phyloP scores from a whole-genome alignment of 2,329 filamentous ascomycete genomes.

The Phaeosphaeria sp. region DNA sequence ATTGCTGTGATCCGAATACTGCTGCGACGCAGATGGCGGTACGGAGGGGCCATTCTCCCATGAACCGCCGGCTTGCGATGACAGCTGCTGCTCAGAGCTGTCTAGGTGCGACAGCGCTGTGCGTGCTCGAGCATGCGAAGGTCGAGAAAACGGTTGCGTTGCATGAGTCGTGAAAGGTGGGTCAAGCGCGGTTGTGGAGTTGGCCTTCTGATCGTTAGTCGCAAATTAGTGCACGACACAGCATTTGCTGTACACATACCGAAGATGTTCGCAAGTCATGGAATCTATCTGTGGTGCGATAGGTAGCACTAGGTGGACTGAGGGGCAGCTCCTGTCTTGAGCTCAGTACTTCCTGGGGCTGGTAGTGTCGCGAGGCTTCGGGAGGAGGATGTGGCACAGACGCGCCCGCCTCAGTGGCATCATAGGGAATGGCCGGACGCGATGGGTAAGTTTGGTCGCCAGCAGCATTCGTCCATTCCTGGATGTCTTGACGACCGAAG shows the following conservation, averaged over 20 bases:
- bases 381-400: constrained; percentile 20
- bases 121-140: constrained; percentile 24
- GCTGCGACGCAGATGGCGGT: constrained; percentile 18
- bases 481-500: constrained; percentile 22
- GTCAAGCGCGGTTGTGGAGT: constrained; percentile 25
- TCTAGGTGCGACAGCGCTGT: constrained; percentile 20
- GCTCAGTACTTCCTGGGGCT: constrained; percentile 13
- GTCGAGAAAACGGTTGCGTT: constrained; percentile 27
- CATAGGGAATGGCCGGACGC: constrained; percentile 26
- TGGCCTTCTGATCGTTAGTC: constrained; percentile 30
- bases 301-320: constrained; percentile 13
- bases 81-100: constrained; percentile 22
- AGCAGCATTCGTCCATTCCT: constrained; percentile 24
- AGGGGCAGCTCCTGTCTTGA: constrained; percentile 12
- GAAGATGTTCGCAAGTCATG: constrained; percentile 25
- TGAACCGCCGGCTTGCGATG: constrained; percentile 12
- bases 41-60: constrained; percentile 21
- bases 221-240: constrained; percentile 16
- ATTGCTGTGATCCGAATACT: constrained; percentile 20
- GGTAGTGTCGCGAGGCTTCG: constrained; percentile 21
- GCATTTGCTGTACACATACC: constrained; percentile 26
- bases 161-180: constrained; percentile 31
- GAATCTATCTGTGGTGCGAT: constrained; percentile 22
- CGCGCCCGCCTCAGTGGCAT: constrained; percentile 20
- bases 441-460: constrained; percentile 21